Percentiles rank a stretch among this genome's conserved stretches.
Conservation (phyloP, 1,139 yeast species). For the Blastobotrys malaysiensis region DNA sequence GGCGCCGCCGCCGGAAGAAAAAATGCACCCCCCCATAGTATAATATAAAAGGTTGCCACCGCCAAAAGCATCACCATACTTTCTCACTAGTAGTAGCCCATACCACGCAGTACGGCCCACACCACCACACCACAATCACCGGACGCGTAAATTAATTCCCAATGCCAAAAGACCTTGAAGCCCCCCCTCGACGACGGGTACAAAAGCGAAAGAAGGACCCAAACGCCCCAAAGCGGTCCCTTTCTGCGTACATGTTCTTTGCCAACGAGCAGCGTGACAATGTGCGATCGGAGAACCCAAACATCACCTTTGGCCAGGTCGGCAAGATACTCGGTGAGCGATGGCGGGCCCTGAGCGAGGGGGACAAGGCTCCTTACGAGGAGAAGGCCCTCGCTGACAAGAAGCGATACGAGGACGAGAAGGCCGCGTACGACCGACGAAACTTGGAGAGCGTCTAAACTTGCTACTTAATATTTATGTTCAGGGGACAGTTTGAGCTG, state of each 20-base stretch:
- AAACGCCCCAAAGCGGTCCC: constrained; percentile 96
- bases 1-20: not conserved
- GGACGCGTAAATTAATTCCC: not conserved
- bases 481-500: not conserved
- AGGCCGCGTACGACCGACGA: constrained; percentile 42
- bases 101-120: not conserved
- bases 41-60: not conserved
- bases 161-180: not conserved
- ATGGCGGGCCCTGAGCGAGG: constrained; percentile 85
- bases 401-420: constrained; percentile 94
- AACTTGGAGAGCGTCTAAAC: not conserved
- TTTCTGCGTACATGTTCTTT: constrained; percentile 97
- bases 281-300: constrained; percentile 92
- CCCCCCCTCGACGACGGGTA: not conserved
- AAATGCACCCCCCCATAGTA: not conserved
- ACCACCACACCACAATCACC: not conserved
- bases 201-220: not conserved
- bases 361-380: constrained; percentile 84
- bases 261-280: constrained; percentile 96
- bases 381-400: constrained; percentile 92
- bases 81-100: not conserved
- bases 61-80: not conserved
- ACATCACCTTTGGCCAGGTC: constrained; percentile 69
- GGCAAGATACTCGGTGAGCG: constrained; percentile 72
- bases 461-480: not conserved